phyloP scores from a whole-genome alignment of 2,329 filamentous ascomycete genomes.

The Penicillium sp. region DNA sequence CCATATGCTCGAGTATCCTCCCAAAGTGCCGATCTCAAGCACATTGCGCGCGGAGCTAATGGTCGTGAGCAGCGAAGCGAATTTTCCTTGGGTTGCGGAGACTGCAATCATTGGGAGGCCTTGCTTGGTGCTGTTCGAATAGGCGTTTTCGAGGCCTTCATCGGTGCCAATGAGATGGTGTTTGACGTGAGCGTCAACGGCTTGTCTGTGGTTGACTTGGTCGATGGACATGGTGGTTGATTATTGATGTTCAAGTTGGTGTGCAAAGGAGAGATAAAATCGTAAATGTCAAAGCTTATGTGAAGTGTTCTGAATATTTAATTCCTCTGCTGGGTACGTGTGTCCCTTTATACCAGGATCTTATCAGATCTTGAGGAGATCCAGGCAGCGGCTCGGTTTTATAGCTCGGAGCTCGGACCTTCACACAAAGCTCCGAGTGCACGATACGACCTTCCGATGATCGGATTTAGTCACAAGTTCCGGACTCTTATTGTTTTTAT shows the following conservation, averaged over 20 bases:
- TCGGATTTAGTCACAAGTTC: no score
- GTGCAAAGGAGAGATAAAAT: neutral
- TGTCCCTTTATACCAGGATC: neutral
- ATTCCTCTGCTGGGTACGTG: no score
- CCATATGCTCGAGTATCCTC: constrained; percentile 60
- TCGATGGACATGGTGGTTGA: constrained; percentile 1
- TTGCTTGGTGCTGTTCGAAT: constrained; percentile 6
- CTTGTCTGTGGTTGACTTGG: neutral
- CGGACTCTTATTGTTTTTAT: no score
- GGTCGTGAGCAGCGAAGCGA: constrained; percentile 3
- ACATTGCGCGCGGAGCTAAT: constrained; percentile 26
- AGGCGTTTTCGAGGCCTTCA: constrained; percentile 4
- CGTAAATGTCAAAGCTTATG: no score
- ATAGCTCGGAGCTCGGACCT: neutral
- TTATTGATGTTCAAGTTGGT: no score
- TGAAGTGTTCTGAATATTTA: neutral
- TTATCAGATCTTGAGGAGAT: neutral
- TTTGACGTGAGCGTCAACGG: constrained; percentile 6
- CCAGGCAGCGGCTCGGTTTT: neutral
- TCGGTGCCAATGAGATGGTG: constrained; percentile 2
- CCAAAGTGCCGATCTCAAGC: constrained; percentile 61
- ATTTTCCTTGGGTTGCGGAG: constrained; percentile 9
- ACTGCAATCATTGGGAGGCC: constrained; percentile 10
- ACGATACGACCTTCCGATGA: neutral
- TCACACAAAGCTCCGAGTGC: neutral